Percentiles rank a stretch among this genome's conserved stretches.
These are phyloP conservation scores for Apiosordaria backusii DNA, from an alignment of 495 filamentous ascomycete genomes.

Conservation along the genomic window DNA sequence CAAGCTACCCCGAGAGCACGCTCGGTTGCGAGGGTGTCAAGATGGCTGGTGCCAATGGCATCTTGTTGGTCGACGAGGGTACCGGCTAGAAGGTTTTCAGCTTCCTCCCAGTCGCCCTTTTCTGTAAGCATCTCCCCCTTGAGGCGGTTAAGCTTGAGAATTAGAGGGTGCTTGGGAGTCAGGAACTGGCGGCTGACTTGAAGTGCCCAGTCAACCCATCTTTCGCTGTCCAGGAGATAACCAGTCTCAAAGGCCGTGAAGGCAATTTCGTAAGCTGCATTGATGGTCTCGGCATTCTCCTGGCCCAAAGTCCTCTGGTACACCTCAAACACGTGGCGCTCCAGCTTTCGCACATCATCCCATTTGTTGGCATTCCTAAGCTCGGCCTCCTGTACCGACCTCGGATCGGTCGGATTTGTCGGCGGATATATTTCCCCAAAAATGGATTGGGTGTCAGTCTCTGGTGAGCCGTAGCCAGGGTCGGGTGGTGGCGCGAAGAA, in stretches of 20 bases:
- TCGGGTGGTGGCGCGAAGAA: background rate
- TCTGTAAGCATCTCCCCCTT: background rate
- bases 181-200: background rate
- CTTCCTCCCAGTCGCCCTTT: background rate
- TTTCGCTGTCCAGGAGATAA: background rate
- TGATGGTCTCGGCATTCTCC: background rate
- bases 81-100: background rate
- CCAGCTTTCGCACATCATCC: background rate
- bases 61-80: background rate
- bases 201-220: background rate
- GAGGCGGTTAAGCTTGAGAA: background rate
- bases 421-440: background rate
- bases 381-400: background rate
- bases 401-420: background rate
- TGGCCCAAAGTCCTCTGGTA: background rate
- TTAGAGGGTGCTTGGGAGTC: background rate
- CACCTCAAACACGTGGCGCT: background rate
- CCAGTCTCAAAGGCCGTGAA: background rate
- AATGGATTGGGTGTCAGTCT: background rate
- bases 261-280: background rate
- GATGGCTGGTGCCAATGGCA: background rate
- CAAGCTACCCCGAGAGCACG: background rate
- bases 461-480: background rate
- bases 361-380: background rate
- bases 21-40: background rate